phyloP scores from a whole-genome alignment of 192 early-diverging fungal species.

The Podila epicladia region DNA sequence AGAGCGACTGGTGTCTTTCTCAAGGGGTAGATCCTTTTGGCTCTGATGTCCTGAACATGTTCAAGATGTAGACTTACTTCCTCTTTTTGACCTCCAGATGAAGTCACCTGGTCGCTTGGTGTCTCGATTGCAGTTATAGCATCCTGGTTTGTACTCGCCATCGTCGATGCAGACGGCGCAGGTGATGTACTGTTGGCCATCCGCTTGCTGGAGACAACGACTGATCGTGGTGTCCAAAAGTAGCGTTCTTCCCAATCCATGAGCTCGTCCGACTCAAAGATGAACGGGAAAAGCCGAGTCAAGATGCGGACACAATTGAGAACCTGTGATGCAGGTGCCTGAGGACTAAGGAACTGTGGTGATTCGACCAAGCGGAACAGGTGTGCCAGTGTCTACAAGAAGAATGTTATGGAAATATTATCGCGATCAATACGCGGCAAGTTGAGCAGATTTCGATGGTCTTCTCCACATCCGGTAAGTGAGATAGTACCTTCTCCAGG shows the following conservation, averaged over 20 bases:
- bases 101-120: too few relatives aligned
- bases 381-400: conserved; percentile 57
- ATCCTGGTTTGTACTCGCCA: too few relatives aligned
- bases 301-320: conserved; percentile 87
- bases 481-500: conserved; percentile 69
- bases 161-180: background rate
- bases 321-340: conserved; percentile 68
- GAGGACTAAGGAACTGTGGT: conserved; percentile 59
- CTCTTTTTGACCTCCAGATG: too few relatives aligned
- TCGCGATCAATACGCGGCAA: background rate
- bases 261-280: conserved; percentile 72
- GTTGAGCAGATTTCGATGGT: background rate
- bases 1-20: too few relatives aligned
- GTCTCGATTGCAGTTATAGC: too few relatives aligned
- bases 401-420: background rate
- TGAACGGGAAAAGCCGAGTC: conserved; percentile 85
- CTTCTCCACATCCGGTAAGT: background rate
- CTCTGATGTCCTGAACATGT: too few relatives aligned
- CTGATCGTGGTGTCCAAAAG: conserved; percentile 66
- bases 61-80: too few relatives aligned
- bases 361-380: conserved; percentile 60
- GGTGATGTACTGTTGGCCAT: background rate
- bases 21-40: too few relatives aligned
- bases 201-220: background rate
- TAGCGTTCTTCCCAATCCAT: conserved; percentile 66